Conservation (phyloP, 164 flowering plant species). For the Berberis thunbergii region DNA sequence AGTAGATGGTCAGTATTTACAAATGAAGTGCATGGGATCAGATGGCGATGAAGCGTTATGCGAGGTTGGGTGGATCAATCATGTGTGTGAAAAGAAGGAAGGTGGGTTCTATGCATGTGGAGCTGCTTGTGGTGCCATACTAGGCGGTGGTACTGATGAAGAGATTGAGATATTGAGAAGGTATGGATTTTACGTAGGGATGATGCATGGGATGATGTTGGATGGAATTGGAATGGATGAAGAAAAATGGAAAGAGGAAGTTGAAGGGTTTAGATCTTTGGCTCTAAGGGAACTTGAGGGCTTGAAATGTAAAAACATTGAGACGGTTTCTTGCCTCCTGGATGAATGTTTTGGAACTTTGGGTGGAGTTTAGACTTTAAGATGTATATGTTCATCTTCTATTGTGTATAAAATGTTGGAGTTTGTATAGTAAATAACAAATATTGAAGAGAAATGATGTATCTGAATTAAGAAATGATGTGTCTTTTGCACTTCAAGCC, state of each 20-base stretch:
- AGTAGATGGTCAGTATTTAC: slow-evolving; percentile 27
- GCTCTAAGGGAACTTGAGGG: slow-evolving; percentile 27
- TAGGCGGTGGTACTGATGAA: slow-evolving; percentile 62
- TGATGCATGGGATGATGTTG: slow-evolving; percentile 25
- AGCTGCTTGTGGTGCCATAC: slow-evolving; percentile 61
- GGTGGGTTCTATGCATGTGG: slow-evolving; percentile 47
- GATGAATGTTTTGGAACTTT: background rate
- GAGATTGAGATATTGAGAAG: slow-evolving; percentile 47
- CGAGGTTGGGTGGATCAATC: slow-evolving; percentile 6
- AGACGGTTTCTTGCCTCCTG: background rate
- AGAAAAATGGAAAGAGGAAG: slow-evolving; percentile 2
- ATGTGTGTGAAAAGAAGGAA: slow-evolving; percentile 30
- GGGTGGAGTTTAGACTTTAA: slow-evolving; percentile 14
- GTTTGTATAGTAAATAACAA: too few relatives aligned
- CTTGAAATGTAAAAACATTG: slow-evolving; percentile 12
- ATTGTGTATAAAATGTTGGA: too few relatives aligned
- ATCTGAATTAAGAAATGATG: too few relatives aligned
- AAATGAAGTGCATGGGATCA: slow-evolving; percentile 2
- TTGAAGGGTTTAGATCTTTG: slow-evolving; percentile 19
- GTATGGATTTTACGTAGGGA: slow-evolving; percentile 44
- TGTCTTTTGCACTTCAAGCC: too few relatives aligned
- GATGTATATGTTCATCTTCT: slow-evolving; percentile 39
- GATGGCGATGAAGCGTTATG: background rate
- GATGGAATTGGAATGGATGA: slow-evolving; percentile 4
- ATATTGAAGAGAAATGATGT: too few relatives aligned